Conservation (phyloP, 176 grass and related monocot species). For the Bolboschoenus planiculmis region DNA sequence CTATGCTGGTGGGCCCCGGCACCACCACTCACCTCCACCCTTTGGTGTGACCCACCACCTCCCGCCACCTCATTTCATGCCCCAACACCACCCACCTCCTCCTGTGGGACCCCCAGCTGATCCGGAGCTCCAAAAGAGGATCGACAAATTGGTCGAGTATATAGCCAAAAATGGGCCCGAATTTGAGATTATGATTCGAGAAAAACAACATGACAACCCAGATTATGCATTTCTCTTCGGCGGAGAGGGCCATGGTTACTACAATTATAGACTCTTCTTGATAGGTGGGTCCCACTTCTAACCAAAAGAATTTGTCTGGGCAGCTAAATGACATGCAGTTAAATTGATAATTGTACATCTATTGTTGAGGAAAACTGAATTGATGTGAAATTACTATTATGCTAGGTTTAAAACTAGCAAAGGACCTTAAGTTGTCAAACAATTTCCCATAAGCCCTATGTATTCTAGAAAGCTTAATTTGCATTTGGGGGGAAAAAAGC, state of each 20-base stretch:
- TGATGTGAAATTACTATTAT: not conserved
- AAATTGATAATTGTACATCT: not conserved
- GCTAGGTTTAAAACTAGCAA: not conserved
- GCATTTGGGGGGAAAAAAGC: too few species aligned
- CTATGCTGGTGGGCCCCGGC: slow-evolving; percentile 22
- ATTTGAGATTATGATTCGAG: slow-evolving; percentile 87
- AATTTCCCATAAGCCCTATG: not conserved
- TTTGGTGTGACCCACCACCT: slow-evolving; percentile 28
- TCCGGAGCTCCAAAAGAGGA: slow-evolving; percentile 88
- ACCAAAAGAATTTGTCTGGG: not conserved
- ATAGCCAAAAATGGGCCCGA: slow-evolving; percentile 82
- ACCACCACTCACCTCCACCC: slow-evolving; percentile 35
- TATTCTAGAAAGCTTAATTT: too few species aligned
- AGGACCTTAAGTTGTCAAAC: not conserved
- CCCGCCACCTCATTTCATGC: slow-evolving; percentile 51
- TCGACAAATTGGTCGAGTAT: slow-evolving; percentile 97
- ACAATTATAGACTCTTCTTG: slow-evolving; percentile 75
- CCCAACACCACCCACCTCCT: slow-evolving; percentile 30
- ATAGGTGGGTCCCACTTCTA: slow-evolving; percentile 21
- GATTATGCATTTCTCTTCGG: slow-evolving; percentile 95
- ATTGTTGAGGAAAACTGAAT: not conserved
- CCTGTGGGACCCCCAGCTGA: slow-evolving; percentile 53
- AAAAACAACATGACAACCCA: slow-evolving; percentile 94
- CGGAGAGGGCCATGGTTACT: slow-evolving; percentile 91
- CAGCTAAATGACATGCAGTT: not conserved